Base-by-base conservation (phyloP, 225 moss, liverwort and hornwort species). In the Neckera pumila region DNA sequence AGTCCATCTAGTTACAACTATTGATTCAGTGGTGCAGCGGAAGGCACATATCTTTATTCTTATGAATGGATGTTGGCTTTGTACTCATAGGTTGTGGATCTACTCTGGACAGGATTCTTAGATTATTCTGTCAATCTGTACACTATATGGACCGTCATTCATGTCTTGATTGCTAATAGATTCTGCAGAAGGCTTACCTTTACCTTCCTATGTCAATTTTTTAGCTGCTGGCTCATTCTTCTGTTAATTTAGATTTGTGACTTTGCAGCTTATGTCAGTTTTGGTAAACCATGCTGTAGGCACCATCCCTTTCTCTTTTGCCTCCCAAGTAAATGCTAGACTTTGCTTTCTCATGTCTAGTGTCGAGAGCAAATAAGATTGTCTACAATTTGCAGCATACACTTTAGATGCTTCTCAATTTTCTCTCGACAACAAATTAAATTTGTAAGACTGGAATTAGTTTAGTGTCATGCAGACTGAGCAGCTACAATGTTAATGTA, bases 111-210 rank as follows among this genome's bases (percentile, higher is more conserved):
- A 77, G 87, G 77, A 87, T 90, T 83, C 14, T 62, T 79, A 80
- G 62, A 69, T n/a, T 59, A 82, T n/a, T 60, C 86, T 91, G 78
- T 82, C 87, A 77, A 87, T 82, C 82, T 92, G 83, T 91, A 85
- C 83, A 88, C 76, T 83, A 79, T 80, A 60, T 74, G 86, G 54
- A 69, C 69, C 70, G 28, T 66, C 60, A 84, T 84, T 84, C 61
- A 60, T 80, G 84, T 84, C 87, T 75, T 84, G n/a, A 81, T 87
- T 79, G 79, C 84, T 74, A 76, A 28, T 76, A 81, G 88, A 88
- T 69, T 85, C 63, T 49, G 57, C 60, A 88, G 64, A 66, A 88
- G 60, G 60, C 81, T 36, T 81, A 42, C 61, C 34, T 76, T 76
- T 33, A 60, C 61, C n/a, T 38, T 74, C 56, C 31, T 17, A 27